Evolutionary conservation across 768 basidiomycete genomes (phyloP).

Genomic region (Suillus fuscotomentosus): DNA sequence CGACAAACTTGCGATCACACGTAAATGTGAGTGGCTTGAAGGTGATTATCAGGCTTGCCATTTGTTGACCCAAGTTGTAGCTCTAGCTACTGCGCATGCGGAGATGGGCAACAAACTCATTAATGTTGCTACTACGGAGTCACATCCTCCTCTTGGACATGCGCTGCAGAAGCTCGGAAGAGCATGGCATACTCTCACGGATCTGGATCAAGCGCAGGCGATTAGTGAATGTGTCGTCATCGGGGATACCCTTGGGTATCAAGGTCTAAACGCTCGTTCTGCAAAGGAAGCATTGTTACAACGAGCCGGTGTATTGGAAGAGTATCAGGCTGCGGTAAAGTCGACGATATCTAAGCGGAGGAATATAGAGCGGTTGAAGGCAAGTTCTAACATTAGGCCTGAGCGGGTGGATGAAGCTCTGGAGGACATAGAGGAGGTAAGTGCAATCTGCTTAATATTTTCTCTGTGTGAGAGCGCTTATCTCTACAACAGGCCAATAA

Average conservation of each 20-base stretch:
- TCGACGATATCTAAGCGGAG: slow-evolving; percentile 90
- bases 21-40: slow-evolving; percentile 59
- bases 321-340: slow-evolving; percentile 92
- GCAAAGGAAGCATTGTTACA: slow-evolving; percentile 93
- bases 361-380: slow-evolving; percentile 85
- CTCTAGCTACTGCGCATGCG: slow-evolving; percentile 71
- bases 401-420: slow-evolving; percentile 88
- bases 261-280: slow-evolving; percentile 93
- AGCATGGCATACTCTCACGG: slow-evolving; percentile 82
- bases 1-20: slow-evolving; percentile 76
- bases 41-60: not conserved
- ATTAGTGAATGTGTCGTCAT: slow-evolving; percentile 94
- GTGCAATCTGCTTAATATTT: slow-evolving; percentile 11
- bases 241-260: slow-evolving; percentile 95
- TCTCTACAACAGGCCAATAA: slow-evolving; percentile 68
- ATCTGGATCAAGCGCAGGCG: slow-evolving; percentile 87
- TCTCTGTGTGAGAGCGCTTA: slow-evolving; percentile 1
- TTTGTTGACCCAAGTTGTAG: slow-evolving; percentile 36
- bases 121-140: slow-evolving; percentile 86
- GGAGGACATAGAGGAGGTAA: slow-evolving; percentile 90
- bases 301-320: slow-evolving; percentile 88
- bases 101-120: slow-evolving; percentile 95
- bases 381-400: slow-evolving; percentile 80
- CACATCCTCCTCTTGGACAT: slow-evolving; percentile 78
- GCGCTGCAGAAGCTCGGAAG: slow-evolving; percentile 86